These are phyloP conservation scores for Cunninghamia lanceolata DNA, from an alignment of 75 land plant species.

Conservation along the genomic window DNA sequence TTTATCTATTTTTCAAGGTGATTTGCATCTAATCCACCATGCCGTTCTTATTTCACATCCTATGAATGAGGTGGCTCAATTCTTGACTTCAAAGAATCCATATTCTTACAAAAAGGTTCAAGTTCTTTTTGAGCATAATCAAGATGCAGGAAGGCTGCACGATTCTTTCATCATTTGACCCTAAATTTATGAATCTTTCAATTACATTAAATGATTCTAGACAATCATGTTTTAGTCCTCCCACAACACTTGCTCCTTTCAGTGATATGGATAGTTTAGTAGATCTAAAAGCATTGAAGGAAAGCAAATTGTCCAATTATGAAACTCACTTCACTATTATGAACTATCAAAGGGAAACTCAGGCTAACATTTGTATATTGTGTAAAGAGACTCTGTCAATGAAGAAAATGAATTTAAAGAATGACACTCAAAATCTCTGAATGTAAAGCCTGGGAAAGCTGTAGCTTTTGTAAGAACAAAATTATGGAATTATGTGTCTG, in stretches of 20 bases:
- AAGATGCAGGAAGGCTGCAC: constrained; percentile 54
- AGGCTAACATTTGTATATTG: too few species aligned
- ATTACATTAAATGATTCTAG: constrained; percentile 43
- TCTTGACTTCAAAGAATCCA: constrained; percentile 56
- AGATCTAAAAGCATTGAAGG: too few species aligned
- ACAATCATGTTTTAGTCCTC: constrained; percentile 45
- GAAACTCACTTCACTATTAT: too few species aligned
- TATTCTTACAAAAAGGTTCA: constrained; percentile 68
- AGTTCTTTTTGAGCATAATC: constrained; percentile 70
- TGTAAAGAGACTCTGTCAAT: too few species aligned
- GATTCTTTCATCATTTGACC: constrained; percentile 59
- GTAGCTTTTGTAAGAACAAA: too few species aligned
- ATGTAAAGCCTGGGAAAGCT: too few species aligned
- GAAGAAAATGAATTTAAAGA: too few species aligned
- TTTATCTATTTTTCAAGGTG: constrained; percentile 69
- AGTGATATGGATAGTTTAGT: constrained; percentile 47
- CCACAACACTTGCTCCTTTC: constrained; percentile 65
- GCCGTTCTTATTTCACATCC: constrained; percentile 83
- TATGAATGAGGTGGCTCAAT: constrained; percentile 31
- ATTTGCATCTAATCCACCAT: constrained; percentile 77
- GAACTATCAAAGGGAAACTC: too few species aligned
- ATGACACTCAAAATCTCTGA: too few species aligned
- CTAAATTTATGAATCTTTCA: constrained; percentile 59
- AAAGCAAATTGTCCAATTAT: too few species aligned
- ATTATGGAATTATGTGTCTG: too few species aligned